Conservation (phyloP, 2,329 filamentous ascomycete genomes). For the Aspergillus sp. region DNA sequence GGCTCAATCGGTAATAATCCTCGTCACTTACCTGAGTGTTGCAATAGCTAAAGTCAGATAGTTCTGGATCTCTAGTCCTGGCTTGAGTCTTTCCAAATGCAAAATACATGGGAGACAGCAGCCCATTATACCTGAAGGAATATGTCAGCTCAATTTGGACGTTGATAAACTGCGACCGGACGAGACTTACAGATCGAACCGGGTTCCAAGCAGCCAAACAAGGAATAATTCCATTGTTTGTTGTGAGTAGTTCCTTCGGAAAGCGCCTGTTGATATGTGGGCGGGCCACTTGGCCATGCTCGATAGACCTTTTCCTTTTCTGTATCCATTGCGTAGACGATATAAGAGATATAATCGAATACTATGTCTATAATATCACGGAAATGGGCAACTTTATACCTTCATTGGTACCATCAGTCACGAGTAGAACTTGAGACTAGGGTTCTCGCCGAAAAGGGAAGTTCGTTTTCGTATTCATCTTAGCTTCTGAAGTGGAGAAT, state of each 20-base stretch:
- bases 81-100: constrained; percentile 14
- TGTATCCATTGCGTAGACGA: neutral
- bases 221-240: constrained; percentile 11
- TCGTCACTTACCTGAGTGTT: constrained; percentile 6
- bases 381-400: neutral
- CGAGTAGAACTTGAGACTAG: neutral
- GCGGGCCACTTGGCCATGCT: constrained; percentile 3
- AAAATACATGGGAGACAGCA: constrained; percentile 11
- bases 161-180: neutral
- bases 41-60: constrained; percentile 5
- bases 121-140: neutral
- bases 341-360: neutral
- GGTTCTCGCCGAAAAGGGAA: constrained; percentile 1
- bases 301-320: constrained; percentile 6
- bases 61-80: constrained; percentile 3
- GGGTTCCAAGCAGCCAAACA: constrained; percentile 10
- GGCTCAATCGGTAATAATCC: neutral
- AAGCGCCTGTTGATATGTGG: constrained; percentile 4
- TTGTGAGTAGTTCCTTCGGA: constrained; percentile 5
- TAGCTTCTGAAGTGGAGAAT: no score
- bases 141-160: neutral
- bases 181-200: constrained; percentile 11
- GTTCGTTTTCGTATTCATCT: constrained; percentile 3
- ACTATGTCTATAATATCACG: neutral
- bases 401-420: neutral